Conservation (phyloP, 305 asterid species). For the Fraxinus albicans region DNA sequence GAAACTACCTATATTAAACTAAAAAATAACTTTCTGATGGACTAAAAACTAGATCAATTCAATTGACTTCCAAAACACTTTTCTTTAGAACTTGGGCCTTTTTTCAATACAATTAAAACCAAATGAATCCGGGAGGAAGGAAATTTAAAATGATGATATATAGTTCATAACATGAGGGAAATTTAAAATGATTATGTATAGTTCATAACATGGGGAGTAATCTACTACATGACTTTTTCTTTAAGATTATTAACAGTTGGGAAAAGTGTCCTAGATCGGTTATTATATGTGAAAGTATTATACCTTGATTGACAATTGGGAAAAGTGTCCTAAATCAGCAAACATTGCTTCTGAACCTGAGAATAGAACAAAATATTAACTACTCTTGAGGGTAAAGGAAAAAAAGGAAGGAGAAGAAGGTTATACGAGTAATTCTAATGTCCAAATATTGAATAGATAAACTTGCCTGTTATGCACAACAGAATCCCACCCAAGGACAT, state of each 20-base stretch:
- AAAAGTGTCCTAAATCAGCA: conserved; percentile 78
- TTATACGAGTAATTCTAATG: background rate
- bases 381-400: background rate
- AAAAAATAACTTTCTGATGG: background rate
- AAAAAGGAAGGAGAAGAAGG: background rate
- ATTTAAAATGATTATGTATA: too few species aligned
- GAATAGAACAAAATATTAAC: background rate
- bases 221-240: background rate
- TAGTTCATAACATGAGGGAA: too few species aligned
- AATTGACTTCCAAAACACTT: background rate
- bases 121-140: background rate
- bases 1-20: background rate
- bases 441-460: background rate
- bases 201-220: background rate
- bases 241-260: background rate
- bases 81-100: background rate
- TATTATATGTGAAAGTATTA: background rate
- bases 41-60: background rate
- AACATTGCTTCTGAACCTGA: conserved; percentile 79
- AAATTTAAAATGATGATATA: background rate
- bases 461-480: conserved; percentile 73
- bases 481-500: conserved; percentile 72
- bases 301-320: conserved; percentile 62
- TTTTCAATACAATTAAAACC: background rate
- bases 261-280: background rate